Conservation (phyloP, 768 basidiomycete species). For the Russula griseocarnosa region DNA sequence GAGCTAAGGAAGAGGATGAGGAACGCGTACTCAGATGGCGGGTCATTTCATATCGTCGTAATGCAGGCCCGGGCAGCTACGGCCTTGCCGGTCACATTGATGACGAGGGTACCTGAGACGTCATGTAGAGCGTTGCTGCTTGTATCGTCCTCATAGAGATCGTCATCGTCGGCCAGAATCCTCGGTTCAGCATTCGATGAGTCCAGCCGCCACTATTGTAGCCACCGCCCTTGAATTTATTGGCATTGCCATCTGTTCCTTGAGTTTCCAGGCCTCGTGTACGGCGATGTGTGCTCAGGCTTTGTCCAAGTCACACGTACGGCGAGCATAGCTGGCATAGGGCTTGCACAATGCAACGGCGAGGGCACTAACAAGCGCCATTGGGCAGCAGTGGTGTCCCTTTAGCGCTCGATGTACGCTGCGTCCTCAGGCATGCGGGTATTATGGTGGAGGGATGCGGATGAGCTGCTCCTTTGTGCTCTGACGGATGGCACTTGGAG, state of each 20-base stretch:
- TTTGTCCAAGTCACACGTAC: conserved; percentile 52
- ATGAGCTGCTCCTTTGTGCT: conserved; percentile 28
- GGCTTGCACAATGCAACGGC: conserved; percentile 75
- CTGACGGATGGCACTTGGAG: conserved; percentile 27
- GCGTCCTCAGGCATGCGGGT: conserved; percentile 6
- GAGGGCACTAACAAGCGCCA: conserved; percentile 56
- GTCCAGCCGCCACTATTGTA: conserved; percentile 22
- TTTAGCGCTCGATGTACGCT: conserved; percentile 10
- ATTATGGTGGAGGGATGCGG: conserved; percentile 23
- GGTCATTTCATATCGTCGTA: conserved; percentile 12
- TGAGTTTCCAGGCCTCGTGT: conserved; percentile 72
- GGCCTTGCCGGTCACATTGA: conserved; percentile 24
- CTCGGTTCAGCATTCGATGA: conserved; percentile 14
- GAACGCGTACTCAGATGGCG: neutral
- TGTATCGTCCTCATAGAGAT: conserved; percentile 25
- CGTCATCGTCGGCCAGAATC: conserved; percentile 24
- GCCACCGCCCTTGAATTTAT: conserved; percentile 48
- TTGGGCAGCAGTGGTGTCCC: conserved; percentile 18
- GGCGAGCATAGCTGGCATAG: conserved; percentile 65
- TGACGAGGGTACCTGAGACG: conserved; percentile 24
- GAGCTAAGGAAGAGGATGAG: conserved; percentile 1
- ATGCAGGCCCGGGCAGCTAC: conserved; percentile 19
- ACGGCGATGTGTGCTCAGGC: conserved; percentile 47
- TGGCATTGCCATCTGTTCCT: conserved; percentile 68
- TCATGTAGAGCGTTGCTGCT: conserved; percentile 12